Evolutionary conservation across 2,329 filamentous ascomycete species (phyloP).

Genomic region (Neonectria faginata): DNA sequence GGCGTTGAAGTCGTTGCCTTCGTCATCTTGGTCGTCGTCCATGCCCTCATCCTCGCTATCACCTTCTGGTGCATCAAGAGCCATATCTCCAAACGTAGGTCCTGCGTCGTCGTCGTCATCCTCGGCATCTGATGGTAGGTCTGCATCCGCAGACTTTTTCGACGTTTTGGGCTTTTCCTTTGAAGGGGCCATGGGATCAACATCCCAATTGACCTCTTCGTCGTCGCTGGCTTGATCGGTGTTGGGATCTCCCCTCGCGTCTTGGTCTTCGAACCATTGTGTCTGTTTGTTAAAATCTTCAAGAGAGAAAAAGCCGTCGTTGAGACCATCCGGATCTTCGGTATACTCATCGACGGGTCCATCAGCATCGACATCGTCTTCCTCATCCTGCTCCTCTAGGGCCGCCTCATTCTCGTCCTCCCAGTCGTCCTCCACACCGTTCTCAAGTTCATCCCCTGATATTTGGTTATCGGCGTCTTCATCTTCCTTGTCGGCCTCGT

Average conservation of each 20-base stretch:
- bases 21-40: conserved; percentile 64
- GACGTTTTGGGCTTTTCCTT: conserved; percentile 47
- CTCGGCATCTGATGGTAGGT: conserved; percentile 49
- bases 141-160: conserved; percentile 49
- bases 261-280: conserved; percentile 88
- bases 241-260: conserved; percentile 79
- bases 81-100: conserved; percentile 85
- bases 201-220: conserved; percentile 88
- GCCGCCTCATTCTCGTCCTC: conserved; percentile 53
- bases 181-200: conserved; percentile 71
- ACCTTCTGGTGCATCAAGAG: conserved; percentile 79
- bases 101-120: conserved; percentile 80
- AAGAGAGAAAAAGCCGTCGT: conserved; percentile 98
- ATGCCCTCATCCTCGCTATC: conserved; percentile 72
- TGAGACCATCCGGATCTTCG: conserved; percentile 81
- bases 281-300: conserved; percentile 97
- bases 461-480: conserved; percentile 43
- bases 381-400: conserved; percentile 53
- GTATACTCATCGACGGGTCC: conserved; percentile 61
- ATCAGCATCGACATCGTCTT: conserved; percentile 55
- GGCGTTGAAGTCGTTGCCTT: conserved; percentile 75
- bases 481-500: conserved; percentile 42
- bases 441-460: conserved; percentile 38
- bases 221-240: conserved; percentile 83
- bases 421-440: conserved; percentile 49